phyloP scores from a whole-genome alignment of 2,329 filamentous ascomycete species.

The Talaromyces piceae region DNA sequence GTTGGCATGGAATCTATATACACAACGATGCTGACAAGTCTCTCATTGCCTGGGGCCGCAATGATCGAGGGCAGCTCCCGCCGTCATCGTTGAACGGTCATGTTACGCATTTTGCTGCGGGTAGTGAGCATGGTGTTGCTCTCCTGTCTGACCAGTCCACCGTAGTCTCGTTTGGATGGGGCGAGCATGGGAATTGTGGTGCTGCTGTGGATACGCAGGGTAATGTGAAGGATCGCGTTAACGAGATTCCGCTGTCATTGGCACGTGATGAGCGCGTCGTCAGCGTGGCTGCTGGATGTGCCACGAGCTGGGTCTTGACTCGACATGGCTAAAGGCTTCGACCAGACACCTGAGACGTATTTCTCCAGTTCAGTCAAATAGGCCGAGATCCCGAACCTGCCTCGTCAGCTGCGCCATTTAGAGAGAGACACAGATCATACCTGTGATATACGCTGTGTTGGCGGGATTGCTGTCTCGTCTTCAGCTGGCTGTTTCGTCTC shows the following conservation, averaged over 20 bases:
- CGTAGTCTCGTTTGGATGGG: constrained; percentile 89
- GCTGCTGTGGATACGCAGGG: constrained; percentile 52
- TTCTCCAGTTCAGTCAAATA: constrained; percentile 35
- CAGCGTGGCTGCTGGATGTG: constrained; percentile 74
- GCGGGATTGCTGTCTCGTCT: constrained; percentile 36
- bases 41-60: constrained; percentile 69
- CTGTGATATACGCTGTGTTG: constrained; percentile 44
- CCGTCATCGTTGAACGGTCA: constrained; percentile 44
- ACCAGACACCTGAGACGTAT: background rate
- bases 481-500: constrained; percentile 12
- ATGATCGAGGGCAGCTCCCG: constrained; percentile 76
- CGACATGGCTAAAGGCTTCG: background rate
- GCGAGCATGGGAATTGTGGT: constrained; percentile 95
- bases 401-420: constrained; percentile 17
- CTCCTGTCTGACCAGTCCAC: constrained; percentile 53
- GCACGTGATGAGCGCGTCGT: constrained; percentile 42
- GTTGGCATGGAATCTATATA: constrained; percentile 77
- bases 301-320: constrained; percentile 68
- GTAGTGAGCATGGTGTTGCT: constrained; percentile 84
- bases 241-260: constrained; percentile 53
- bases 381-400: constrained; percentile 31
- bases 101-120: constrained; percentile 61
- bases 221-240: constrained; percentile 63
- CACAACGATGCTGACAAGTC: constrained; percentile 50
- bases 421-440: constrained; percentile 19